Percentiles rank a stretch among this genome's conserved stretches.
Evolutionary conservation across 2,329 filamentous ascomycete genomes (phyloP).

Genomic region (Fusarium transvaalense): DNA sequence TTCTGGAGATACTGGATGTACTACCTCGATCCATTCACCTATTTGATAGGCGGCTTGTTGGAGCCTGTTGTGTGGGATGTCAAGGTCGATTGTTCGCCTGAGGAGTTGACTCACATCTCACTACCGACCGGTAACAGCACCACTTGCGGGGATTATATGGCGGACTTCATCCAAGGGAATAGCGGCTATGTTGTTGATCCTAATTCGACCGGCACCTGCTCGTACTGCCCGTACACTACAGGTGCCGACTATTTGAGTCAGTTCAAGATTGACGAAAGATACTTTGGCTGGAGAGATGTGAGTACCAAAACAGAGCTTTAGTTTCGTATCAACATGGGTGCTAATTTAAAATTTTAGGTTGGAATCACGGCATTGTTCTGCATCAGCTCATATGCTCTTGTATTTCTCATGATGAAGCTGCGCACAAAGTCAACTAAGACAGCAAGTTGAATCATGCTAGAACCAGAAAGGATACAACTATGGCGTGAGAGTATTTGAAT

Average conservation of each 20-base stretch:
- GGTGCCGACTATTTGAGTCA: neutral
- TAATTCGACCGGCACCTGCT: neutral
- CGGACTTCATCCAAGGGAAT: neutral
- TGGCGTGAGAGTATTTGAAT: too few relatives aligned
- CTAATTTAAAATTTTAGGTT: neutral
- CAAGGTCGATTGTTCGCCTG: neutral
- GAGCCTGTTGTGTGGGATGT: conserved; percentile 1
- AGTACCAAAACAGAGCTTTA: neutral
- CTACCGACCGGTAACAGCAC: neutral
- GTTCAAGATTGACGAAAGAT: neutral
- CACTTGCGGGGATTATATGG: neutral
- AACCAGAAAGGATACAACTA: too few relatives aligned
- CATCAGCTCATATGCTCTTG: conserved; percentile 38
- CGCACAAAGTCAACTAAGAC: conserved; percentile 39
- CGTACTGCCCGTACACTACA: neutral
- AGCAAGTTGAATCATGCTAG: neutral
- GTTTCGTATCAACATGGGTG: rapidly evolving
- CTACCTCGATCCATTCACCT: conserved; percentile 58
- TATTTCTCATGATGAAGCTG: conserved; percentile 45
- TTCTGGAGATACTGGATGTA: conserved; percentile 55
- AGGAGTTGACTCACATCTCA: conserved; percentile 46
- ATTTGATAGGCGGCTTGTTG: conserved; percentile 55
- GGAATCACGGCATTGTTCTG: conserved; percentile 42
- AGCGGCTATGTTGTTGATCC: neutral
- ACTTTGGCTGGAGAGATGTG: conserved; percentile 40